Conservation (phyloP, 805 yeast genomes). For the Diddensiella caesifluorescens region DNA sequence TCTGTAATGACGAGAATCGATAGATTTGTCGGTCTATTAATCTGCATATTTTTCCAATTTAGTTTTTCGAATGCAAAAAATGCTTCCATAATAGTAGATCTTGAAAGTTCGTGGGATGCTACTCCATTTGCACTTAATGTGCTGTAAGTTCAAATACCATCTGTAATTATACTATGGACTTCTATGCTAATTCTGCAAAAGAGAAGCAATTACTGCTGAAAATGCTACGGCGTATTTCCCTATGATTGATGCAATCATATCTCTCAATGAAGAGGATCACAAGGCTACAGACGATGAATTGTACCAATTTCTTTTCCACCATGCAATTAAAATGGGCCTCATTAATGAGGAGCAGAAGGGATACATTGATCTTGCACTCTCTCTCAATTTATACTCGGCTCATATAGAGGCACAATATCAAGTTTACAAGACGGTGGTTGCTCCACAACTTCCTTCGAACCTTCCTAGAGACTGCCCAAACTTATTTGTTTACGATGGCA, state of each 20-base stretch:
- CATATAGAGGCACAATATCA: slow-evolving; percentile 59
- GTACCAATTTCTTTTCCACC: slow-evolving; percentile 19
- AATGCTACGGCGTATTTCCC: slow-evolving; percentile 33
- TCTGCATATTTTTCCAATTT: neutral
- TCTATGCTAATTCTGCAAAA: slow-evolving; percentile 6
- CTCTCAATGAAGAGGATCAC: slow-evolving; percentile 16
- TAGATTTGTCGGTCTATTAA: too few relatives aligned
- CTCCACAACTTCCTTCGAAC: slow-evolving; percentile 31
- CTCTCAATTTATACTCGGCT: slow-evolving; percentile 51
- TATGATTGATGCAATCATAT: slow-evolving; percentile 23
- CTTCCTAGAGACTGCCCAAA: slow-evolving; percentile 33
- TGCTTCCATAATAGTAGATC: slow-evolving; percentile 10
- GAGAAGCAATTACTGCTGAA: slow-evolving; percentile 32
- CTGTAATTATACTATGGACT: neutral
- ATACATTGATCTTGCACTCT: slow-evolving; percentile 40
- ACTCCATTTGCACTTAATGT: slow-evolving; percentile 19
- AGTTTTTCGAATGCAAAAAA: neutral
- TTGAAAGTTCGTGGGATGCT: slow-evolving; percentile 20
- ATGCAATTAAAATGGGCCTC: slow-evolving; percentile 17
- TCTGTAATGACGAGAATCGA: neutral
- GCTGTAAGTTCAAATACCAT: slow-evolving; percentile 16
- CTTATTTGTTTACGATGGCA: slow-evolving; percentile 50
- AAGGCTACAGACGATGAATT: slow-evolving; percentile 15
- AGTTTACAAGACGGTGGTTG: slow-evolving; percentile 38
- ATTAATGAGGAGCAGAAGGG: slow-evolving; percentile 16